Percentiles rank a stretch among this genome's conserved stretches.
Evolutionary conservation across 345 rosid genomes (phyloP).

Genomic region (Salix arbutifolia): DNA sequence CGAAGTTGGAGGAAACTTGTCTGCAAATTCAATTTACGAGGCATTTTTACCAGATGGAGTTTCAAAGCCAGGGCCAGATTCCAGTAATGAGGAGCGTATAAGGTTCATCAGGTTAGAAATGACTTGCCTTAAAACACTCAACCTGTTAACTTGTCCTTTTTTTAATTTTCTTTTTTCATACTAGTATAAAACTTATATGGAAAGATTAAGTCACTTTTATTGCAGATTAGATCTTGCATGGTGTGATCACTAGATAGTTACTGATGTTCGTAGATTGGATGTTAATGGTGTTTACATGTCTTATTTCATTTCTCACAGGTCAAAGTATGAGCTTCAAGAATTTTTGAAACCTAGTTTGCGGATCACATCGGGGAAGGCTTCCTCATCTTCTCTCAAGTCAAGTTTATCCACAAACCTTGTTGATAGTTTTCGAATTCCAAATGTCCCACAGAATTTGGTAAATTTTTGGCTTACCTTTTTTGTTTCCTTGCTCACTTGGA

Average conservation of each 20-base stretch:
- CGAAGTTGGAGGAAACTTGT: constrained; percentile 90
- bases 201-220: neutral
- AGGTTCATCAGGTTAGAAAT: constrained; percentile 69
- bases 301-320: constrained; percentile 42
- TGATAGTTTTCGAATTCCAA: constrained; percentile 59
- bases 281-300: constrained; percentile 5
- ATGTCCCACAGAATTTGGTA: constrained; percentile 51
- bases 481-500: neutral
- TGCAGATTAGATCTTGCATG: constrained; percentile 6
- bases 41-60: constrained; percentile 74
- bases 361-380: constrained; percentile 48
- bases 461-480: neutral
- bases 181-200: neutral
- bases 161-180: neutral
- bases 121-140: neutral
- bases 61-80: constrained; percentile 77
- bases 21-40: constrained; percentile 89
- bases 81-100: constrained; percentile 67
- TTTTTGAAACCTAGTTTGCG: constrained; percentile 87
- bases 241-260: neutral
- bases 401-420: constrained; percentile 55
- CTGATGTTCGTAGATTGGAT: constrained; percentile 11
- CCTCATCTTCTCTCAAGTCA: constrained; percentile 48
- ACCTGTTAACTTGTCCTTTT: too few species aligned
- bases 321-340: constrained; percentile 93